These are phyloP conservation scores for Galeopsis tetrahit DNA, from an alignment of 257 asterid genomes.

Conservation along the genomic window DNA sequence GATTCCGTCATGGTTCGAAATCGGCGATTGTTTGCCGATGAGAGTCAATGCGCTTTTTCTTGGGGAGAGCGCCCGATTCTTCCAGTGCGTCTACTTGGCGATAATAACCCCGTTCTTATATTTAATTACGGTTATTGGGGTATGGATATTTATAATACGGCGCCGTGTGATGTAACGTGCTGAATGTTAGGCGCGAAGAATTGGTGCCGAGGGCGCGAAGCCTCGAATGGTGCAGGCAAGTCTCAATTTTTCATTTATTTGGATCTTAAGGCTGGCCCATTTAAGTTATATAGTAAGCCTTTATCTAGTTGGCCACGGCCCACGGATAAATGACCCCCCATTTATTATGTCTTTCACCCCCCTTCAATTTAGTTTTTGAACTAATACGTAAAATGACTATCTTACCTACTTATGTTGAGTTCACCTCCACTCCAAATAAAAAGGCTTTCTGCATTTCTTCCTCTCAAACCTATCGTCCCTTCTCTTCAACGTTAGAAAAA, in stretches of 20 bases:
- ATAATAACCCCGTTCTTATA: constrained; percentile 14
- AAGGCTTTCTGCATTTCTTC: too few relatives aligned
- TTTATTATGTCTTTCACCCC: too few relatives aligned
- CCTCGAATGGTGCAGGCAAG: background rate
- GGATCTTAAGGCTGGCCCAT: constrained; percentile 10
- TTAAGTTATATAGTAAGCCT: background rate
- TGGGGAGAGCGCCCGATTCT: constrained; percentile 2
- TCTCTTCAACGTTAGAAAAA: too few relatives aligned
- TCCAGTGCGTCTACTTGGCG: constrained; percentile 19
- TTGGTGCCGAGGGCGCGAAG: constrained; percentile 29
- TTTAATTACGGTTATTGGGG: constrained; percentile 14
- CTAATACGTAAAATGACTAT: too few relatives aligned
- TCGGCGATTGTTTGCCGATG: constrained; percentile 24
- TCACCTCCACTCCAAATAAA: too few relatives aligned
- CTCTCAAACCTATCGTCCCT: too few relatives aligned
- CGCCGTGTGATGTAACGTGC: too few relatives aligned
- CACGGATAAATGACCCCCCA: too few relatives aligned
- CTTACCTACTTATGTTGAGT: too few relatives aligned
- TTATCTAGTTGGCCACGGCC: too few relatives aligned
- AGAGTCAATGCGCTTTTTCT: background rate
- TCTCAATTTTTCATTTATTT: background rate
- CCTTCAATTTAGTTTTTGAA: too few relatives aligned
- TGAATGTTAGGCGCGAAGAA: constrained; percentile 33
- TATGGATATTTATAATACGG: background rate
- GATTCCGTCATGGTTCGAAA: constrained; percentile 42